Conservation (phyloP, 768 basidiomycete genomes). For the Xanthoconium purpureum region DNA sequence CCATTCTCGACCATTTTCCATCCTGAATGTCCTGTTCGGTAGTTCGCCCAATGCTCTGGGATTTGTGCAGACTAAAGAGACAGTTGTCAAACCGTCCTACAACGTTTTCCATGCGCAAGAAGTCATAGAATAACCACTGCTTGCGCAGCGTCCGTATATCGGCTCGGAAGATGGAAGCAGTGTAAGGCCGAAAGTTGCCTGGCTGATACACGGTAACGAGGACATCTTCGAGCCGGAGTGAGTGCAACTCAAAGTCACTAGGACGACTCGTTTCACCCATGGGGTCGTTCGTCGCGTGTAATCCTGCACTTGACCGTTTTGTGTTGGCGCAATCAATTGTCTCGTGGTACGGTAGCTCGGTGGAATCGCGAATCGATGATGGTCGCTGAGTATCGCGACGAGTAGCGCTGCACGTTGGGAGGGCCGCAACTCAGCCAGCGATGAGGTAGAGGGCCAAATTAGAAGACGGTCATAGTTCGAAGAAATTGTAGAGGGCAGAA, state of each 20-base stretch:
- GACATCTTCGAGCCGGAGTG: constrained; percentile 86
- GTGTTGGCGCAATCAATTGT: no score
- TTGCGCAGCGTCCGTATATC: constrained; percentile 76
- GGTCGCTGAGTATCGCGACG: no score
- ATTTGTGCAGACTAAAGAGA: constrained; percentile 91
- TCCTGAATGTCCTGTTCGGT: constrained; percentile 83
- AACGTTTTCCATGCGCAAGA: constrained; percentile 84
- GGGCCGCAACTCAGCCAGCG: no score
- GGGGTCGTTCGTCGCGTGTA: no score
- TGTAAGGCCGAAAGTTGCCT: constrained; percentile 86
- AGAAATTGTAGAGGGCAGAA: no score
- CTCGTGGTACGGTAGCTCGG: no score
- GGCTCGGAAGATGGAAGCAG: constrained; percentile 90
- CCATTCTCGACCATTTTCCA: constrained; percentile 87
- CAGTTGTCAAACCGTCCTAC: constrained; percentile 99
- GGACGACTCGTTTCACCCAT: no score
- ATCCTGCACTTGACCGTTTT: no score
- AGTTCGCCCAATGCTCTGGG: constrained; percentile 91
- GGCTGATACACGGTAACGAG: constrained; percentile 95
- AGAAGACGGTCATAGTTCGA: no score
- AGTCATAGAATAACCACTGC: constrained; percentile 43
- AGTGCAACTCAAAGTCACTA: constrained; percentile 92
- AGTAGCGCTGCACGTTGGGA: no score
- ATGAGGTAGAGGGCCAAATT: no score
- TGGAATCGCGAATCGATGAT: no score